These are phyloP conservation scores for Pythium brachiatum DNA, from an alignment of 352 stramenopile genomes.

Conservation along the genomic window DNA sequence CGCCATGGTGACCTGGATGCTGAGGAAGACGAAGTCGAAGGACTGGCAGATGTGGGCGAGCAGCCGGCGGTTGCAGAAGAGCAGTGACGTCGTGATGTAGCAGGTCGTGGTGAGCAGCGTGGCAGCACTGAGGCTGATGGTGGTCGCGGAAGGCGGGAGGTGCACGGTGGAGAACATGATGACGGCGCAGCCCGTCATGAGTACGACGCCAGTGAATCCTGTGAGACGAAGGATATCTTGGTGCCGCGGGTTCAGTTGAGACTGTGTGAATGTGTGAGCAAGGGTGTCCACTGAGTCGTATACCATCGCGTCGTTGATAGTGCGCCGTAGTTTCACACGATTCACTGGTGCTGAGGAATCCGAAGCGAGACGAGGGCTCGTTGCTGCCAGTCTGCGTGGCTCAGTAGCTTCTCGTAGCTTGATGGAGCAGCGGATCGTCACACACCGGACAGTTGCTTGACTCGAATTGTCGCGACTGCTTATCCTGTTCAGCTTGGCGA, in stretches of 20 bases:
- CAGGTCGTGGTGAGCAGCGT: background rate
- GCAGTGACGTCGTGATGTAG: background rate
- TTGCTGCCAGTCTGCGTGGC: no score
- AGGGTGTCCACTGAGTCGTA: background rate
- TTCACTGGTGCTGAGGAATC: no score
- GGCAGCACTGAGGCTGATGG: no score
- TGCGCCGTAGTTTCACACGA: no score
- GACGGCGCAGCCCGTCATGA: background rate
- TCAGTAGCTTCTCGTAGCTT: conserved; percentile 8
- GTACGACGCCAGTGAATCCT: background rate
- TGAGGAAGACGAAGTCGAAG: conserved; percentile 27
- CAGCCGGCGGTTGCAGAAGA: conserved; percentile 15
- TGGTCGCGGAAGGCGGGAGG: no score
- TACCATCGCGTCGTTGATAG: no score
- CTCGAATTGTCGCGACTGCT: no score
- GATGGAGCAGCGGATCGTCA: conserved; percentile 12
- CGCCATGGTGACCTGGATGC: conserved; percentile 16
- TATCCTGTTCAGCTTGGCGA: no score
- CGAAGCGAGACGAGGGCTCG: no score
- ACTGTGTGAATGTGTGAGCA: no score
- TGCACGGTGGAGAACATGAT: no score
- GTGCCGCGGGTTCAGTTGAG: no score
- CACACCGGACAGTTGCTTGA: background rate
- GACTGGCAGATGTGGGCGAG: background rate
- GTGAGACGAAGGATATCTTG: background rate